phyloP scores from a whole-genome alignment of 2,329 filamentous ascomycete genomes.

The Aspergillus persii region DNA sequence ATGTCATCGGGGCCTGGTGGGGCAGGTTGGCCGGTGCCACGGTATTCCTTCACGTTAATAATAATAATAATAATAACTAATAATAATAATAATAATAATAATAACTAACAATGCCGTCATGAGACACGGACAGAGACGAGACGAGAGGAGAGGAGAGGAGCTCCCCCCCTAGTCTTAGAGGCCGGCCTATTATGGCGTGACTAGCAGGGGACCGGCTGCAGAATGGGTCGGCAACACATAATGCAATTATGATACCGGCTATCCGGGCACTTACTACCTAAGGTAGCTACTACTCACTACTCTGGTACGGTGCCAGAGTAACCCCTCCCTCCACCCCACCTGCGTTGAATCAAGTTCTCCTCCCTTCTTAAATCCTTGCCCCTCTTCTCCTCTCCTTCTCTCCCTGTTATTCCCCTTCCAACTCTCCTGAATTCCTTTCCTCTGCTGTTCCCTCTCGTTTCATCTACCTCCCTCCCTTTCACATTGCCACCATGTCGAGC shows the following conservation, averaged over 20 bases:
- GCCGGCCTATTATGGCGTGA: too few species aligned
- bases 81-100: neutral
- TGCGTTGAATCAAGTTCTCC: neutral
- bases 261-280: too few species aligned
- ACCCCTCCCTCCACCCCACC: constrained; percentile 7
- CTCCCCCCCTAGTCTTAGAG: neutral
- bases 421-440: neutral
- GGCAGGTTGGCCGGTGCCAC: neutral
- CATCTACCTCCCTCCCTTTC: constrained; percentile 1
- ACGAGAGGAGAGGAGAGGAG: neutral
- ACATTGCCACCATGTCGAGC: constrained; percentile 51
- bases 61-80: too few species aligned
- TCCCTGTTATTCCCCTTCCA: neutral
- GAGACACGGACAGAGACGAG: neutral
- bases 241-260: too few species aligned
- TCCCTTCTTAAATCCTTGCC: constrained; percentile 1
- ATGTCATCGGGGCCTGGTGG: neutral
- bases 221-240: too few species aligned
- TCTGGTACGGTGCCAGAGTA: too few species aligned
- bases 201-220: too few species aligned
- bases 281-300: too few species aligned
- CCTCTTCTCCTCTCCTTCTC: neutral
- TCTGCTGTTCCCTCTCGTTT: too few species aligned
- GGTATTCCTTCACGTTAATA: too few species aligned
- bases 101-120: neutral